Percentiles rank a stretch among this genome's conserved stretches.
Conservation (phyloP, 148 eudicot species). For the Rhododendron williamsianum region DNA sequence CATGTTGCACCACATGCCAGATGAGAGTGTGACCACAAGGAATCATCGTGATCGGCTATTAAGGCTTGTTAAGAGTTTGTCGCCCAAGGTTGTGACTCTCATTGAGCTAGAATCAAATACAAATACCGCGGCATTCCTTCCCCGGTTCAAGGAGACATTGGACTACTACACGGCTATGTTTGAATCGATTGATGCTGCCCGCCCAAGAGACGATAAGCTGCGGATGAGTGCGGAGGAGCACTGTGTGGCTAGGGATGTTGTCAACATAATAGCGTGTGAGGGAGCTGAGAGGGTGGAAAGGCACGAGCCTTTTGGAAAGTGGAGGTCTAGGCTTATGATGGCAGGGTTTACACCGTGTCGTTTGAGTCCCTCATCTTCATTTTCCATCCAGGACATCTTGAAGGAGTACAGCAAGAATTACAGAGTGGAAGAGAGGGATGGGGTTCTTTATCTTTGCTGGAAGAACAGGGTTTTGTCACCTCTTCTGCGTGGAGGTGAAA, state of each 20-base stretch:
- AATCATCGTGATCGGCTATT: conserved; percentile 20
- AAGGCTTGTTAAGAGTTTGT: conserved; percentile 19
- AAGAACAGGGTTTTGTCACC: conserved; percentile 17
- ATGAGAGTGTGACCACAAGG: conserved; percentile 19
- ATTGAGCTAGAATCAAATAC: conserved; percentile 18
- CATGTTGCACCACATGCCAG: conserved; percentile 21
- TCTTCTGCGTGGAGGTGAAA: conserved; percentile 22
- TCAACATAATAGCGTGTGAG: conserved; percentile 15
- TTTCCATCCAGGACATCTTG: background rate
- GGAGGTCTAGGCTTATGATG: conserved; percentile 18
- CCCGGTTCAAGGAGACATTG: conserved; percentile 15
- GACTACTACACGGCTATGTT: conserved; percentile 20
- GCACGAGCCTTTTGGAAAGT: conserved; percentile 20
- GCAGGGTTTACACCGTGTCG: conserved; percentile 14
- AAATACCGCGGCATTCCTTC: conserved; percentile 16
- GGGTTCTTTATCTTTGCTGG: conserved; percentile 16
- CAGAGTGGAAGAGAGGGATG: conserved; percentile 14
- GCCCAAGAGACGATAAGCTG: conserved; percentile 9
- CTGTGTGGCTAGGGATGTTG: conserved; percentile 19
- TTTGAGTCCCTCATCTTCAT: conserved; percentile 5
- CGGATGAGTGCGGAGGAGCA: conserved; percentile 19
- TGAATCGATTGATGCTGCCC: conserved; percentile 20
- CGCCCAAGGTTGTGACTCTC: conserved; percentile 15
- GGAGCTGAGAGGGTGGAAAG: conserved; percentile 20
- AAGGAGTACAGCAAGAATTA: conserved; percentile 16